Evolutionary conservation across 192 early-diverging fungal species (phyloP), one percentile per base, ranked within the genome.

Genomic region (Backusella parvicylindrica): DNA sequence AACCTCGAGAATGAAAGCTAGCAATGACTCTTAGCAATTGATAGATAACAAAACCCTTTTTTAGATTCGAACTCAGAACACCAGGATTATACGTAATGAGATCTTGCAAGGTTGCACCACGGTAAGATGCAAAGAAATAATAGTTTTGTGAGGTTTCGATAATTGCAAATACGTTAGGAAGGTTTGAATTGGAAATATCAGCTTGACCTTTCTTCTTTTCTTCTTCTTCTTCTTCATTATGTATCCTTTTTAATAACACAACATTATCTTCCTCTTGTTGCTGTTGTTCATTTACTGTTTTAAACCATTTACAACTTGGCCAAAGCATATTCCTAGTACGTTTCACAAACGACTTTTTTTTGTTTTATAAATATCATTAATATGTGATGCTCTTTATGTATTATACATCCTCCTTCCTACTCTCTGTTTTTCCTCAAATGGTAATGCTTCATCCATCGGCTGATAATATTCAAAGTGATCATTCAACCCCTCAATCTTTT

Each of bases 31-130:
- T 83, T 18, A 89, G 50, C 2, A 91, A 47, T 75, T 91, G 90
- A 63, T 86, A 91, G 1, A 88, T 74, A 12, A 91, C 64, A 75
- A 91, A 91, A 6, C 84, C 81, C 43, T 89, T 89, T 64, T 88
- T 89, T n/a, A 86, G 76, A 41, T 86, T 86, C 0, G 86, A 86
- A 69, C 82, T 83, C 11, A 89, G 75, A 18, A 87, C 83, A 38
- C 86, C 88, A 0, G 86, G 84, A 75, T 86, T 89, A 63, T 84
- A 89, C n/a, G 81, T 84, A 41, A 89, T 77, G 5, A 89, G 63
- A 76, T 89, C 88, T 69, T 86, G 83, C 32, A 89, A 50, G 5
- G 88, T 86, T 7, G 86, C 86, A 31, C 82, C 81, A 30, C 83
- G 79, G 56, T 87, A 86, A 2, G 85, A 77, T 3, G 88, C 83